These are phyloP conservation scores for Phaeosphaeriaceae sp. DNA, from an alignment of 2,329 filamentous ascomycete species.

Conservation along the genomic window DNA sequence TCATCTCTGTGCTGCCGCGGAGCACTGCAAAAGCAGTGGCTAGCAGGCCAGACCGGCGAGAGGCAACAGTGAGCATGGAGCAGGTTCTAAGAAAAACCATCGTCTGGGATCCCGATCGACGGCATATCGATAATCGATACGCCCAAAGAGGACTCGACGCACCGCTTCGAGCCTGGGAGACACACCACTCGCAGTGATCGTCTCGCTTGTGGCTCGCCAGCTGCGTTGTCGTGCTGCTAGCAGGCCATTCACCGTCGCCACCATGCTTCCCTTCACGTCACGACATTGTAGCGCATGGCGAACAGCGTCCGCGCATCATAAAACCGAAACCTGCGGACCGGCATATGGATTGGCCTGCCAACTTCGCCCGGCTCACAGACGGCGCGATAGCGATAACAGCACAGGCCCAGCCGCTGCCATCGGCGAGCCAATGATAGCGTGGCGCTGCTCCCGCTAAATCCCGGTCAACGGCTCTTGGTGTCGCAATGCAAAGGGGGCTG, in stretches of 20 bases:
- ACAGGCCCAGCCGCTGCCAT: slow-evolving; percentile 13
- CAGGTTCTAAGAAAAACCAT: slow-evolving; percentile 22
- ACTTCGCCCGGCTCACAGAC: slow-evolving; percentile 22
- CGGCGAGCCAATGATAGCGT: slow-evolving; percentile 30
- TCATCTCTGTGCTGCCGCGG: not conserved
- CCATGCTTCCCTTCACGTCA: slow-evolving; percentile 24
- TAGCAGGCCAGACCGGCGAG: not conserved
- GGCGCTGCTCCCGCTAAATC: slow-evolving; percentile 32
- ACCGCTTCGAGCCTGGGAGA: slow-evolving; percentile 2
- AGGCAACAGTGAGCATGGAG: slow-evolving; percentile 9
- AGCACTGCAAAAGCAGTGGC: not conserved
- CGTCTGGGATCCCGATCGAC: slow-evolving; percentile 24
- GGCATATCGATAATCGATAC: slow-evolving; percentile 24
- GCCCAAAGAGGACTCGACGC: slow-evolving; percentile 7
- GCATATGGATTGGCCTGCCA: slow-evolving; percentile 28
- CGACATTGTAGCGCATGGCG: slow-evolving; percentile 23
- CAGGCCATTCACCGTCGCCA: not conserved
- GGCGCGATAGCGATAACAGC: slow-evolving; percentile 34
- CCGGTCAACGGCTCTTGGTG: slow-evolving; percentile 32
- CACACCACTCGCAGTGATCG: not conserved
- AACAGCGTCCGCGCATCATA: slow-evolving; percentile 34
- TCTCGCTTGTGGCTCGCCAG: not conserved
- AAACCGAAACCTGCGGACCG: slow-evolving; percentile 34
- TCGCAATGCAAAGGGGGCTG: slow-evolving; percentile 36
- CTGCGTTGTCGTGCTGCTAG: slow-evolving; percentile 1